These are phyloP conservation scores for Phoma herbarum DNA, from an alignment of 2,329 filamentous ascomycete species.

Conservation along the genomic window DNA sequence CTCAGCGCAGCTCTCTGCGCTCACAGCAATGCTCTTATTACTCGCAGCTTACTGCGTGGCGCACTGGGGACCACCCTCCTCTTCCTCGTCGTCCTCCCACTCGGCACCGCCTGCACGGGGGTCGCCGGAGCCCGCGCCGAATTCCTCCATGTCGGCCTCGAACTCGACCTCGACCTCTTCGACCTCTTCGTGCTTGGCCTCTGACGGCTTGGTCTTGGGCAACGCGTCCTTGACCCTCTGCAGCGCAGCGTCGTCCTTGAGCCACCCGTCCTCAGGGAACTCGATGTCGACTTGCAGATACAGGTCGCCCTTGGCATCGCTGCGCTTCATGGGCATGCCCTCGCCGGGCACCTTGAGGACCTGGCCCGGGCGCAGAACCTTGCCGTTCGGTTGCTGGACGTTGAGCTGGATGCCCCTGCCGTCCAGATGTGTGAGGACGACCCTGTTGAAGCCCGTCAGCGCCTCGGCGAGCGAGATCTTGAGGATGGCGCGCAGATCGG, in stretches of 20 bases:
- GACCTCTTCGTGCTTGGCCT: constrained; percentile 71
- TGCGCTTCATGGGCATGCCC: constrained; percentile 92
- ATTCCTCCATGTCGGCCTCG: constrained; percentile 85
- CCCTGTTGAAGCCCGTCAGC: constrained; percentile 86
- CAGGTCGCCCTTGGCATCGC: constrained; percentile 83
- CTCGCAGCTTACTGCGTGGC: constrained; percentile 73
- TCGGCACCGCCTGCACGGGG: constrained; percentile 71
- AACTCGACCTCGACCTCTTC: constrained; percentile 89
- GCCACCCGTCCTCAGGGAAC: constrained; percentile 89
- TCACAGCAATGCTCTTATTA: too few relatives aligned
- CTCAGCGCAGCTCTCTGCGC: too few relatives aligned
- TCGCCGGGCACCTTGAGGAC: constrained; percentile 86
- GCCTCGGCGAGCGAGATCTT: constrained; percentile 84
- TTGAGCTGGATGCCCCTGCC: constrained; percentile 86
- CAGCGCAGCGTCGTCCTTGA: constrained; percentile 72
- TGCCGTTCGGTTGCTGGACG: constrained; percentile 74
- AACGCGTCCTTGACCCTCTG: constrained; percentile 78
- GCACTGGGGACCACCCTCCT: constrained; percentile 71
- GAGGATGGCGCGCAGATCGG: constrained; percentile 84
- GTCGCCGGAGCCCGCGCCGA: constrained; percentile 76
- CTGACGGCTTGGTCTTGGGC: constrained; percentile 65
- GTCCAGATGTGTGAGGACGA: constrained; percentile 91
- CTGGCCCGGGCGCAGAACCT: constrained; percentile 83
- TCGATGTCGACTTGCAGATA: constrained; percentile 86
- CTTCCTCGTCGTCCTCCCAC: constrained; percentile 75